A percentile compares a stretch with the other conserved stretches of the same genome.
Evolutionary conservation across 495 filamentous ascomycete species (phyloP).

Genomic region (Evernia prunastri): DNA sequence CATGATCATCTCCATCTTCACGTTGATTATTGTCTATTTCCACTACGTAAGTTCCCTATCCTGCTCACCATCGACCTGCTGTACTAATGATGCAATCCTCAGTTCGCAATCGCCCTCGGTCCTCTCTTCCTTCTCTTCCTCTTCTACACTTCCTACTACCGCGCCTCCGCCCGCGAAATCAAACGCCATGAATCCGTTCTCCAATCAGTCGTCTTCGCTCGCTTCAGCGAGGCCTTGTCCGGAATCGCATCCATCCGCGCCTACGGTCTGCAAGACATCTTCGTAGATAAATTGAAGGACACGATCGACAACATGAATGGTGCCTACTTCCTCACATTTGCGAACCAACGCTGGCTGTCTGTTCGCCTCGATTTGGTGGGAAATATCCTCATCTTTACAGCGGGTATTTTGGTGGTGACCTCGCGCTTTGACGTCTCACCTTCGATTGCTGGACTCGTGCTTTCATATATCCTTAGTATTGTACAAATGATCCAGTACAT

Average conservation of each 20-base stretch:
- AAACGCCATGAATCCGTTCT: constrained; percentile 69
- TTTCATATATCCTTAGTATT: constrained; percentile 53
- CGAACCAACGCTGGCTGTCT: constrained; percentile 70
- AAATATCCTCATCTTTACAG: constrained; percentile 45
- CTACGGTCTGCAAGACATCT: constrained; percentile 57
- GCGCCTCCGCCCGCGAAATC: constrained; percentile 62
- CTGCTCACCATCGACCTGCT: not conserved
- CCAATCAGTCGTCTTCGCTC: constrained; percentile 72
- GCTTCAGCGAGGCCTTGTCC: constrained; percentile 61
- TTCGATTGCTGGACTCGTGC: constrained; percentile 55
- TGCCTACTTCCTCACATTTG: constrained; percentile 60
- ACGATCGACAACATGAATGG: constrained; percentile 58
- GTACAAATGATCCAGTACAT: constrained; percentile 31
- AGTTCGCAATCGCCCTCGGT: constrained; percentile 30
- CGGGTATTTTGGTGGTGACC: constrained; percentile 44
- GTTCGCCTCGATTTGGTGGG: constrained; percentile 59
- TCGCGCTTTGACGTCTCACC: constrained; percentile 46
- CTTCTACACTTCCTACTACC: constrained; percentile 52
- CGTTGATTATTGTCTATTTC: constrained; percentile 33
- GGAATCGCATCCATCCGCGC: constrained; percentile 72
- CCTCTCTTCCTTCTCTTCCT: constrained; percentile 37
- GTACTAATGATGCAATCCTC: not conserved
- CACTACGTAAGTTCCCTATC: constrained; percentile 14
- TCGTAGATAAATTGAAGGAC: constrained; percentile 57
- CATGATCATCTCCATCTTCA: constrained; percentile 32